A percentile compares a stretch with the other conserved stretches of the same genome.
These are phyloP conservation scores for Apiotrichum porosum DNA, from an alignment of 1,284 basidiomycete genomes.

Conservation along the genomic window DNA sequence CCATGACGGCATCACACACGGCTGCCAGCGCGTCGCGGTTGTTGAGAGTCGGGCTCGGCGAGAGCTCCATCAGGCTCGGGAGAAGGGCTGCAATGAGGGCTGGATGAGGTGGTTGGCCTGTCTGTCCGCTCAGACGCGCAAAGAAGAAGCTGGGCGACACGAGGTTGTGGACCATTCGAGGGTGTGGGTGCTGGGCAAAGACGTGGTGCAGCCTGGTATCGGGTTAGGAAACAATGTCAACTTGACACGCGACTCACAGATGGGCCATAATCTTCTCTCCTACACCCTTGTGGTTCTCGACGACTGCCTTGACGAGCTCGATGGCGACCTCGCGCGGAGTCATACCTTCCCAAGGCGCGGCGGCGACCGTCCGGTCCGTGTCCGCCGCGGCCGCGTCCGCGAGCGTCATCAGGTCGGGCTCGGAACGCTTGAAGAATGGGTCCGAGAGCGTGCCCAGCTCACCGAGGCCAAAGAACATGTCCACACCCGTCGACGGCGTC, in stretches of 20 bases:
- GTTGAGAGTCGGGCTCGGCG: constrained; percentile 9
- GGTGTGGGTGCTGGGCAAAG: constrained; percentile 17
- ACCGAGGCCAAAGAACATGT: constrained; percentile 1
- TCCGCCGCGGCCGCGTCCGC: constrained; percentile 45
- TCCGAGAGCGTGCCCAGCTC: constrained; percentile 5
- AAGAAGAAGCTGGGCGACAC: constrained; percentile 25
- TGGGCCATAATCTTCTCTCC: constrained; percentile 40
- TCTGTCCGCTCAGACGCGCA: constrained; percentile 20
- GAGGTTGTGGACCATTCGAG: constrained; percentile 16
- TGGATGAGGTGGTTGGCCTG: constrained; percentile 29
- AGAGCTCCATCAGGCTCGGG: constrained; percentile 20
- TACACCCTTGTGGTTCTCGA: constrained; percentile 29
- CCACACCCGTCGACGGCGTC: background rate
- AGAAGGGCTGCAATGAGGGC: constrained; percentile 31
- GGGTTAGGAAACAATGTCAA: background rate
- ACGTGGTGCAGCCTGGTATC: constrained; percentile 1
- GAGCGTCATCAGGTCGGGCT: constrained; percentile 46
- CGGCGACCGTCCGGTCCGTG: constrained; percentile 2
- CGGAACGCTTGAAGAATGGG: constrained; percentile 1
- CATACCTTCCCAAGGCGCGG: constrained; percentile 30
- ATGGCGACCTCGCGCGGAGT: constrained; percentile 21
- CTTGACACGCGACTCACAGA: constrained; percentile 26
- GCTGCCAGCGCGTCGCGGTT: background rate
- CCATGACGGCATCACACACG: constrained; percentile 4
- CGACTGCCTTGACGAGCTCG: constrained; percentile 30